phyloP scores from a whole-genome alignment of 1,284 basidiomycete genomes.

The Peniophora sp. region DNA sequence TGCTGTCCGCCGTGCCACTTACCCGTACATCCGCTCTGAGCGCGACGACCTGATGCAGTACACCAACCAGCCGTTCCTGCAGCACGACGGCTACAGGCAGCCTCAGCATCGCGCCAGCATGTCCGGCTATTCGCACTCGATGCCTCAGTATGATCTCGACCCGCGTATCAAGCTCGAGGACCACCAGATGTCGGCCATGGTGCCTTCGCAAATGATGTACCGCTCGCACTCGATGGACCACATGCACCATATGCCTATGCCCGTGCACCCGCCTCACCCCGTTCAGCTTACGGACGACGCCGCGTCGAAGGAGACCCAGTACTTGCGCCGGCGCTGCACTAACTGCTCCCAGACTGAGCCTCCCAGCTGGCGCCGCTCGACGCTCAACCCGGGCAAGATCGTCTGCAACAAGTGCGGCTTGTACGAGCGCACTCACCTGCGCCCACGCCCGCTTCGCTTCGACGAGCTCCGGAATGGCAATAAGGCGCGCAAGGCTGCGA shows the following conservation, averaged over 20 bases:
- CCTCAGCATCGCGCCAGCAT: slow-evolving; percentile 24
- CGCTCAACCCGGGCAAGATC: slow-evolving; percentile 81
- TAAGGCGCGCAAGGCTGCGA: slow-evolving; percentile 63
- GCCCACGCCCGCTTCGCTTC: slow-evolving; percentile 72
- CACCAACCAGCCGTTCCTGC: slow-evolving; percentile 23
- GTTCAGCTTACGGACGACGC: slow-evolving; percentile 84
- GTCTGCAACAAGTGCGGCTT: slow-evolving; percentile 87
- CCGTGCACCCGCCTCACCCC: slow-evolving; percentile 49
- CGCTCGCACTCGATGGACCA: slow-evolving; percentile 28
- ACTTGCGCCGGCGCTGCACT: slow-evolving; percentile 75
- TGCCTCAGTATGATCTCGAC: slow-evolving; percentile 34
- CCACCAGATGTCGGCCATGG: slow-evolving; percentile 29
- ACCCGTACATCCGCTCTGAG: slow-evolving; percentile 66
- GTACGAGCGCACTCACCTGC: slow-evolving; percentile 77
- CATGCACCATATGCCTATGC: slow-evolving; percentile 24
- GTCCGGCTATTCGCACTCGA: slow-evolving; percentile 28
- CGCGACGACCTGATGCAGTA: slow-evolving; percentile 34
- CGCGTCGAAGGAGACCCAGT: slow-evolving; percentile 80
- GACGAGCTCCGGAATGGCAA: slow-evolving; percentile 77
- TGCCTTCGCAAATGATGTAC: slow-evolving; percentile 47
- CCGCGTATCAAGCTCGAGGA: slow-evolving; percentile 59
- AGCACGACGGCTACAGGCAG: slow-evolving; percentile 8
- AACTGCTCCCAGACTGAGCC: slow-evolving; percentile 86
- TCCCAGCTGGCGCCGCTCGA: slow-evolving; percentile 76
- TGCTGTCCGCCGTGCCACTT: slow-evolving; percentile 58